A percentile compares a stretch with the other conserved stretches of the same genome.
These are phyloP conservation scores for Thielaviopsis musarum DNA, from an alignment of 2,329 filamentous ascomycete species.

Conservation along the genomic window DNA sequence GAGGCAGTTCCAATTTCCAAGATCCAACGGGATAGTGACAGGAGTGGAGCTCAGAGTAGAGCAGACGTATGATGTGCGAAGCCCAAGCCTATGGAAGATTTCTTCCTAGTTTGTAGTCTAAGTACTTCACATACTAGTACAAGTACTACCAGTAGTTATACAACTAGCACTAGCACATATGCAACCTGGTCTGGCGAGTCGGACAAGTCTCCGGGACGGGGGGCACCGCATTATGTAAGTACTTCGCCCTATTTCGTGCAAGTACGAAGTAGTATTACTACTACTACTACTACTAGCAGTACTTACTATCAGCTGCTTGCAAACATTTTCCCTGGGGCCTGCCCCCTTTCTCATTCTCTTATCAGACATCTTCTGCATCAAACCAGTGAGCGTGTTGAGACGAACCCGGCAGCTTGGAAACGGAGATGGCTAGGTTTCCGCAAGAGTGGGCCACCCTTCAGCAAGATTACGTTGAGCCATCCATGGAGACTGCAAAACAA, in stretches of 20 bases:
- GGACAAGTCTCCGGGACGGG: no score
- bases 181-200: no score
- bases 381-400: neutral
- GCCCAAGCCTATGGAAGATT: neutral
- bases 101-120: no score
- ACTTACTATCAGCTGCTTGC: no score
- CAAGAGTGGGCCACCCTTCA: neutral
- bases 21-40: neutral
- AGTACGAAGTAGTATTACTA: no score
- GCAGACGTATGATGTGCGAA: neutral
- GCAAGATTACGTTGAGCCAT: neutral
- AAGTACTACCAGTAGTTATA: no score
- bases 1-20: neutral
- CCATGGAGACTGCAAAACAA: neutral
- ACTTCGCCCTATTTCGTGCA: neutral
- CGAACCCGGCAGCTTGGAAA: conserved; percentile 2
- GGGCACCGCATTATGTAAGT: neutral
- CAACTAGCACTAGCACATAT: no score
- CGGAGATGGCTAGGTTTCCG: neutral
- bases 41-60: neutral
- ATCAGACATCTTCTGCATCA: neutral
- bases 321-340: neutral
- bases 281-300: no score
- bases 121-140: no score
- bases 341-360: neutral